phyloP scores from a whole-genome alignment of 352 stramenopile species.

The Phytophthora chlamydospora region DNA sequence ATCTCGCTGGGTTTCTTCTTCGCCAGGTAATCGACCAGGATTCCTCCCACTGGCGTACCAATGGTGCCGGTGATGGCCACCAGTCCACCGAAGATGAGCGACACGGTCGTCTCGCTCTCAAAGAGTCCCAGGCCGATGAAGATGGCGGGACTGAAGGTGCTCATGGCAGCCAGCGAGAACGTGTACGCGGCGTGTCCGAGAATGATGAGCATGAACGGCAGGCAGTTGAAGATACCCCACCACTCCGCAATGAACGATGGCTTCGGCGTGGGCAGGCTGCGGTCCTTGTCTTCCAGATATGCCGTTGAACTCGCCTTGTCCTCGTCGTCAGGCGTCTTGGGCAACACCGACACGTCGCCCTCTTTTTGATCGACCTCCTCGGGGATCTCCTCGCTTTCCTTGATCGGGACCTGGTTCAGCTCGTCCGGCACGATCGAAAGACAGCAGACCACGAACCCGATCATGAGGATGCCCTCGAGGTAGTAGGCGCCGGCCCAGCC shows the following conservation, averaged over 20 bases:
- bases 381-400: slow-evolving; percentile 17
- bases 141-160: slow-evolving; percentile 88
- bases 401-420: slow-evolving; percentile 57
- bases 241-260: slow-evolving; percentile 61
- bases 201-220: slow-evolving; percentile 81
- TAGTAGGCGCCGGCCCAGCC: slow-evolving; percentile 90
- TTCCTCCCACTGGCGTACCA: slow-evolving; percentile 87
- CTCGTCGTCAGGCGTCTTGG: slow-evolving; percentile 24
- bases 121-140: slow-evolving; percentile 92
- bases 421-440: slow-evolving; percentile 63
- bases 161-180: slow-evolving; percentile 87
- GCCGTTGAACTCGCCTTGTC: slow-evolving; percentile 30
- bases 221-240: slow-evolving; percentile 69
- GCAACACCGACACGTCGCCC: slow-evolving; percentile 19
- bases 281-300: slow-evolving; percentile 40
- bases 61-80: slow-evolving; percentile 87
- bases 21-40: slow-evolving; percentile 68
- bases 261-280: slow-evolving; percentile 12
- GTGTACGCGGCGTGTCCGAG: slow-evolving; percentile 89
- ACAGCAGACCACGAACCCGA: slow-evolving; percentile 70
- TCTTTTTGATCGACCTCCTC: slow-evolving; percentile 33
- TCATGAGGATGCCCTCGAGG: slow-evolving; percentile 87
- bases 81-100: slow-evolving; percentile 87
- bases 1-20: slow-evolving; percentile 40
- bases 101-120: slow-evolving; percentile 79